Evolutionary conservation across 768 basidiomycete genomes (phyloP).

Genomic region (Lactifluus piperatus): DNA sequence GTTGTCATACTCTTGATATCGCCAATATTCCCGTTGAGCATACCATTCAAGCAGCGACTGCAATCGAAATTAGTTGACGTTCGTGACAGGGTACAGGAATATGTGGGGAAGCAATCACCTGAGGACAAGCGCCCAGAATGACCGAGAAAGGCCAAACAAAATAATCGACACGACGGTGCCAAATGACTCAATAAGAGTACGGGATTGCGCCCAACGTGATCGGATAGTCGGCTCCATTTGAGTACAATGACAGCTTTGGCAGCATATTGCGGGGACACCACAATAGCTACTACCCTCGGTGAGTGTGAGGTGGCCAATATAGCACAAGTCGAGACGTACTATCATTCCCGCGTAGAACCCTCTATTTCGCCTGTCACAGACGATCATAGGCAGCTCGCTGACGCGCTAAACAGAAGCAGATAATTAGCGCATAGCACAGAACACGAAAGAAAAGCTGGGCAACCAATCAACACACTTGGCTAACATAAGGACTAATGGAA

Average conservation of each 20-base stretch:
- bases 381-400: slow-evolving; percentile 34
- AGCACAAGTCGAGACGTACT: slow-evolving; percentile 26
- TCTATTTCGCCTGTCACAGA: slow-evolving; percentile 35
- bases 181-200: slow-evolving; percentile 30
- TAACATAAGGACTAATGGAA: slow-evolving; percentile 44
- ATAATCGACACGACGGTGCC: slow-evolving; percentile 28
- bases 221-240: slow-evolving; percentile 42
- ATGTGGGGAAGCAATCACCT: slow-evolving; percentile 20
- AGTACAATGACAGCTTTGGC: slow-evolving; percentile 38
- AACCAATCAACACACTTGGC: slow-evolving; percentile 28
- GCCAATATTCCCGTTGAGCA: slow-evolving; percentile 1
- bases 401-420: slow-evolving; percentile 29
- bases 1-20: slow-evolving; percentile 35
- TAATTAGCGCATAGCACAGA: background rate
- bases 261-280: slow-evolving; percentile 42
- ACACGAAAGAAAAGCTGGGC: background rate
- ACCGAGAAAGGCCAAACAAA: slow-evolving; percentile 31
- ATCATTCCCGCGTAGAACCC: slow-evolving; percentile 24
- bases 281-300: slow-evolving; percentile 20
- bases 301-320: background rate
- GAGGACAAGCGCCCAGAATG: slow-evolving; percentile 22
- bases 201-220: slow-evolving; percentile 21
- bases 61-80: background rate
- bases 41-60: slow-evolving; percentile 1
- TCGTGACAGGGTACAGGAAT: too few relatives aligned